Conservation (phyloP, 176 grass and related monocot species). For the Avena atlantica region DNA sequence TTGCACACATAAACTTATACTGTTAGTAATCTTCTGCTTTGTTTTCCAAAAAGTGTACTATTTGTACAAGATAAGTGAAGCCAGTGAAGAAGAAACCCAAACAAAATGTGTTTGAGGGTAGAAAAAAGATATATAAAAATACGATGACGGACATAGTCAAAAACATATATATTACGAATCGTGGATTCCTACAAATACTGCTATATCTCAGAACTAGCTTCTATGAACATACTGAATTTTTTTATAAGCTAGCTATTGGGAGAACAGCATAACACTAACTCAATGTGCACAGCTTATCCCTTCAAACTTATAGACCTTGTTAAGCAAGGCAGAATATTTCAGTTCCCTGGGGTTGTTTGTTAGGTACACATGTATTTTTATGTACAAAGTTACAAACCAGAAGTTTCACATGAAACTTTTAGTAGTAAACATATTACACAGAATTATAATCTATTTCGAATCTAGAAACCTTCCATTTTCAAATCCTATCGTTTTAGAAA, state of each 20-base stretch:
- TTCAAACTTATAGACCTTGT: neutral
- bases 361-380: neutral
- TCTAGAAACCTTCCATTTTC: neutral
- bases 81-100: neutral
- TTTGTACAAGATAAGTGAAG: neutral
- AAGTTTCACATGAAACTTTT: neutral
- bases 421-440: neutral
- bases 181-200: neutral
- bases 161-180: neutral
- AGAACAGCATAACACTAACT: conserved; percentile 7
- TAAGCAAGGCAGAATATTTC: neutral
- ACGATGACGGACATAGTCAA: neutral
- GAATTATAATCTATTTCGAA: neutral
- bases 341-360: neutral
- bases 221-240: neutral
- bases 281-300: neutral
- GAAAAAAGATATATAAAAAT: neutral
- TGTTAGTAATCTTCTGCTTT: neutral
- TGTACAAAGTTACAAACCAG: neutral
- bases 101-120: neutral
- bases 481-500: conserved; percentile 22
- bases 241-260: neutral
- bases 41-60: no score
- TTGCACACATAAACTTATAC: neutral
- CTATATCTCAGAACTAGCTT: neutral